Conservation (phyloP, 352 stramenopile species). For the Phytophthora capsici region DNA sequence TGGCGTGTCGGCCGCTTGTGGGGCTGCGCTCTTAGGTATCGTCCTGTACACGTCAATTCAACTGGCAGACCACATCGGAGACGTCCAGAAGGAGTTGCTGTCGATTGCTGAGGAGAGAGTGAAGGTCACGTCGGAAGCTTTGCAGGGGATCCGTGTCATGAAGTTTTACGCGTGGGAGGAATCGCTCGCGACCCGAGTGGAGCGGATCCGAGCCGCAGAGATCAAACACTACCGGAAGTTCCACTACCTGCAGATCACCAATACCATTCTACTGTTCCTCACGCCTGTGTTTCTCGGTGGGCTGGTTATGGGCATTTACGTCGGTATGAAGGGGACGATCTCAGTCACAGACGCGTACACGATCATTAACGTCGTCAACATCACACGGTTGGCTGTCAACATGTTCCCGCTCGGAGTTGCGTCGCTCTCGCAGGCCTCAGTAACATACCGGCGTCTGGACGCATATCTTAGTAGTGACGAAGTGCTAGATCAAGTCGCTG, state of each 20-base stretch:
- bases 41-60: constrained; percentile 30
- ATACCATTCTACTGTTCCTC: constrained; percentile 54
- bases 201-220: constrained; percentile 49
- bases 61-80: constrained; percentile 18
- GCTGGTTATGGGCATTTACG: constrained; percentile 48
- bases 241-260: constrained; percentile 63
- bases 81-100: constrained; percentile 27
- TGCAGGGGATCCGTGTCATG: constrained; percentile 89
- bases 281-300: constrained; percentile 44
- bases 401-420: constrained; percentile 39
- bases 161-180: constrained; percentile 92
- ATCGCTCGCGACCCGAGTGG: constrained; percentile 48
- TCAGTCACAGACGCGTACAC: constrained; percentile 57
- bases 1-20: constrained; percentile 17
- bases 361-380: constrained; percentile 48
- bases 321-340: constrained; percentile 39
- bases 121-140: constrained; percentile 93
- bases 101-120: constrained; percentile 77
- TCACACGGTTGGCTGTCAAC: constrained; percentile 35
- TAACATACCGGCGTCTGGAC: constrained; percentile 37
- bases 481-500: background rate
- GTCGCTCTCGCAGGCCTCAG: constrained; percentile 31
- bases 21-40: constrained; percentile 24
- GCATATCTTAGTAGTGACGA: constrained; percentile 35
- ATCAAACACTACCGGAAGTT: constrained; percentile 57